Conservation (phyloP, 441 rosid species). For the Pelargonium australe region DNA sequence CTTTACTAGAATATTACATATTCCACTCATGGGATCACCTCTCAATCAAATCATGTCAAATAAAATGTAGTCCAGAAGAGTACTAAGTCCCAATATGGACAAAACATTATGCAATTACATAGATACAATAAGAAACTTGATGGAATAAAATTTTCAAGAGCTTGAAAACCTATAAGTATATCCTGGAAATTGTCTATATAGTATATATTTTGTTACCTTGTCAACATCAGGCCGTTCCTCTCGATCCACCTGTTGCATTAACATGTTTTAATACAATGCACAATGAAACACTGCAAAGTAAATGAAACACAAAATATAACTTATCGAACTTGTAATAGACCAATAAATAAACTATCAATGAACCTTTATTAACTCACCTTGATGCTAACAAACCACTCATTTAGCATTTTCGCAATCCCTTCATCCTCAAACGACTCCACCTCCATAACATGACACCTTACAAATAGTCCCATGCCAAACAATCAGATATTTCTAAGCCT, state of each 20-base stretch:
- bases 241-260: constrained; percentile 67
- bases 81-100: neutral
- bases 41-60: neutral
- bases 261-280: constrained; percentile 22
- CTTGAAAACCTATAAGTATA: neutral
- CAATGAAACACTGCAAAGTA: constrained; percentile 9
- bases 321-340: neutral
- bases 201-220: constrained; percentile 40
- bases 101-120: neutral
- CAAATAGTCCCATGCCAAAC: constrained; percentile 4
- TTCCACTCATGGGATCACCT: neutral
- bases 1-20: too few species aligned
- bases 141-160: neutral
- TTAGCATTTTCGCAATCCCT: constrained; percentile 69
- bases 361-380: constrained; percentile 50
- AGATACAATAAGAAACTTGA: neutral
- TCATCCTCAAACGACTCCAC: constrained; percentile 90
- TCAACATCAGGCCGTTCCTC: constrained; percentile 97
- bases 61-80: neutral
- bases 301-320: neutral
- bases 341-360: neutral
- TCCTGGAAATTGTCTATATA: too few species aligned
- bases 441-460: constrained; percentile 99
- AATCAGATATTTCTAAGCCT: neutral
- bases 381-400: constrained; percentile 72